A percentile compares a stretch with the other conserved stretches of the same genome.
These are phyloP conservation scores for Pseudotsuga menziesii DNA, from an alignment of 75 land plant species.

Conservation along the genomic window DNA sequence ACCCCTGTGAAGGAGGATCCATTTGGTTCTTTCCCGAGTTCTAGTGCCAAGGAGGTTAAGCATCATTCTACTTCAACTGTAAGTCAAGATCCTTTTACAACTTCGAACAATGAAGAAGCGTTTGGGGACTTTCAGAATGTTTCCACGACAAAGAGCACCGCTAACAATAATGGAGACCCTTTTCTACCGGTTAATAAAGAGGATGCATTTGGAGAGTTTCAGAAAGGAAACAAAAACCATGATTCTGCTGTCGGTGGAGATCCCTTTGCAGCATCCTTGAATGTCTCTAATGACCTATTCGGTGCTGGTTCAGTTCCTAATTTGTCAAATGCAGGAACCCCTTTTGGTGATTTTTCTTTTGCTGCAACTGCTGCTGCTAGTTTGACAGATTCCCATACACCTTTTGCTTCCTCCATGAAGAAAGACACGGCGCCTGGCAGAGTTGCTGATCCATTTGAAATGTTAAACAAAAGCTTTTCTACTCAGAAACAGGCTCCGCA, in stretches of 20 bases:
- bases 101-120: constrained; percentile 10
- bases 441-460: constrained; percentile 24
- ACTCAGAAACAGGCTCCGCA: constrained; percentile 20
- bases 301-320: background rate
- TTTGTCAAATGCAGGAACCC: constrained; percentile 3
- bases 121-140: constrained; percentile 51
- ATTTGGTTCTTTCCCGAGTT: constrained; percentile 46
- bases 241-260: constrained; percentile 4
- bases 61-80: background rate
- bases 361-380: background rate
- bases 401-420: constrained; percentile 4
- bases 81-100: background rate
- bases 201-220: constrained; percentile 19
- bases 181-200: background rate
- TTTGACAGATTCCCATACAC: background rate
- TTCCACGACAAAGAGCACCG: constrained; percentile 3
- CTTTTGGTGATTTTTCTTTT: constrained; percentile 3
- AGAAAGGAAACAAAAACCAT: background rate
- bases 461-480: constrained; percentile 8
- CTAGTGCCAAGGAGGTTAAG: constrained; percentile 25
- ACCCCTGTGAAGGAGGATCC: constrained; percentile 19
- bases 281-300: constrained; percentile 9
- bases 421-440: background rate
- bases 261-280: constrained; percentile 15
- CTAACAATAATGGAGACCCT: background rate